Base-by-base conservation (phyloP, 768 basidiomycete genomes). In the Auricularia cornea region DNA sequence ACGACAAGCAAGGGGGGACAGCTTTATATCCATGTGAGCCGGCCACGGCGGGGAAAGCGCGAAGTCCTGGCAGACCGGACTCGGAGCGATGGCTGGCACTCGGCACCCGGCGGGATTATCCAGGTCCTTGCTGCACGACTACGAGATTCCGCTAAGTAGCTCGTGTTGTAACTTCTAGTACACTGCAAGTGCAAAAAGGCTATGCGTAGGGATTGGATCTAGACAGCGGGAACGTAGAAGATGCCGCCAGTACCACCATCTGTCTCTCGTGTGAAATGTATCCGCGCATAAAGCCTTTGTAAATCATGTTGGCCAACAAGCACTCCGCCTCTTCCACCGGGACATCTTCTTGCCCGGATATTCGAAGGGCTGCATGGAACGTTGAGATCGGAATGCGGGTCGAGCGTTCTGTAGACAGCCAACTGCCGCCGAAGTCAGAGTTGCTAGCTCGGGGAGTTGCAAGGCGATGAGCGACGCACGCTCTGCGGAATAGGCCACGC, bases 201-300 rank as follows among this genome's bases (percentile, higher is more conserved):
- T 62, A 64, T 23, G 72, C 67, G 65, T 73, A 87, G 1, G 89
- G 87, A 5, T 80, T 73, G 38, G 79, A 79, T 35, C 86, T 77
- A 65, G 90, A 89, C 30, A 79, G 83, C 18, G 94, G 93, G 71
- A 97, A 98, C 6, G 93, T 83, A 69, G 88, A 90, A 28, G 79
- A 81, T 66, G 84, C 83, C 1, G 92, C 87, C 54, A 98, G 73
- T 4, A 99, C 97, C 3, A 98, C 92, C 84, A 89, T 92, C 77
- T 92, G 90, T 74, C 90, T 91, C 71, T 91, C 92, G 70, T 99
- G 97, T 59, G 93, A 94, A 69, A 99, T 94, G 74, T 98, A 99
- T 10, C 97, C 97, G 60, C 90, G 83, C 75, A 98, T 88, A 73
- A 87, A 92, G 23, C 90, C 91, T 76, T 88, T 92, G 77, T 89